Evolutionary conservation across 495 filamentous ascomycete genomes (phyloP).

Genomic region (Penicillium argentinense): DNA sequence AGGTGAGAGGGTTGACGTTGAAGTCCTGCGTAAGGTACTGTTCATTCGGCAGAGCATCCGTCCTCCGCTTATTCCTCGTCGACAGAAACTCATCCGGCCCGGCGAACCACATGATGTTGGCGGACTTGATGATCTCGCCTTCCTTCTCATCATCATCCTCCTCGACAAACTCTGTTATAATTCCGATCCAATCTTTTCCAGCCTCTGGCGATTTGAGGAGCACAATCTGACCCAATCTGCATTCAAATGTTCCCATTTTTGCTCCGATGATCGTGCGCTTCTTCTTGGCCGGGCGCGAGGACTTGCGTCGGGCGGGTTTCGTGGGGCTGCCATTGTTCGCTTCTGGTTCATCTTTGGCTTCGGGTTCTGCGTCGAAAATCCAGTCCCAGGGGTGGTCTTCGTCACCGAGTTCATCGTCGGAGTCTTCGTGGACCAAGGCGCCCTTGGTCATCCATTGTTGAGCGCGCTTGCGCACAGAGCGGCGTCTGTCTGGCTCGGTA

Average conservation of each 20-base stretch:
- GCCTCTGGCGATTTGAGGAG: constrained; percentile 81
- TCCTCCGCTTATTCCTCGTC: constrained; percentile 76
- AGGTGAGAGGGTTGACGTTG: constrained; percentile 81
- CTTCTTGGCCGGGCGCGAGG: constrained; percentile 27
- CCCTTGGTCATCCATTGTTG: constrained; percentile 63
- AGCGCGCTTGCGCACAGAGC: constrained; percentile 44
- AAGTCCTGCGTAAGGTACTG: constrained; percentile 84
- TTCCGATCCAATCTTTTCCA: constrained; percentile 85
- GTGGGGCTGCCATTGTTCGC: constrained; percentile 21
- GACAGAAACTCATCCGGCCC: constrained; percentile 79
- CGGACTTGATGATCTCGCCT: constrained; percentile 52
- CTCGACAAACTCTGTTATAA: constrained; percentile 76
- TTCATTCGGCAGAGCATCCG: constrained; percentile 83
- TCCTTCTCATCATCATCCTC: constrained; percentile 61
- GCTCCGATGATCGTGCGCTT: constrained; percentile 69
- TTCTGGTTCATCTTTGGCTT: constrained; percentile 21
- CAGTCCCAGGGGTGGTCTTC: constrained; percentile 92
- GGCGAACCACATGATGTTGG: constrained; percentile 89
- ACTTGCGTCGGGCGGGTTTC: constrained; percentile 33
- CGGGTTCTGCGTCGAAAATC: constrained; percentile 62
- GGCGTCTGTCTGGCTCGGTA: constrained; percentile 12
- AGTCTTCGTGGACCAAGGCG: constrained; percentile 76
- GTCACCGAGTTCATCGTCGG: constrained; percentile 84
- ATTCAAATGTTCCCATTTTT: constrained; percentile 81
- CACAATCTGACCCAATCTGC: constrained; percentile 76